A percentile compares a stretch with the other conserved stretches of the same genome.
Evolutionary conservation across 2,329 filamentous ascomycete species (phyloP).

Genomic region (Penicillium sp.): DNA sequence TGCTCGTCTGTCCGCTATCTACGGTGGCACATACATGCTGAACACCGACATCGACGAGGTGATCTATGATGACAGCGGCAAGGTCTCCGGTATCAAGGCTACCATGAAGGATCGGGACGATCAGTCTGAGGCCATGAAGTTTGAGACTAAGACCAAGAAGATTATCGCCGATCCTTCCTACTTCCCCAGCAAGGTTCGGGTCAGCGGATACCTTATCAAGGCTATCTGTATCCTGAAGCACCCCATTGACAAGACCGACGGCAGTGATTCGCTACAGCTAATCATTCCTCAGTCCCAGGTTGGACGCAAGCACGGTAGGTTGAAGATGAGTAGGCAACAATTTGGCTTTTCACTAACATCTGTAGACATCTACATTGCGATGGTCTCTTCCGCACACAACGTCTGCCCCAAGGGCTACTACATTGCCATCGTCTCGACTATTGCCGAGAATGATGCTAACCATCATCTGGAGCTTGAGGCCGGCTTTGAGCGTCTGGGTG

Average conservation of each 20-base stretch:
- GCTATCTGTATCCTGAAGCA: slow-evolving; percentile 98
- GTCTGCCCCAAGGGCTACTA: slow-evolving; percentile 99
- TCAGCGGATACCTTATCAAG: slow-evolving; percentile 86
- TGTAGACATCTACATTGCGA: slow-evolving; percentile 90
- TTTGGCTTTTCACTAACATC: slow-evolving; percentile 13
- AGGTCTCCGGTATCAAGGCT: slow-evolving; percentile 93
- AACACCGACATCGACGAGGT: slow-evolving; percentile 93
- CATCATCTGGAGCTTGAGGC: slow-evolving; percentile 93
- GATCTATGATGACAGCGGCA: slow-evolving; percentile 70
- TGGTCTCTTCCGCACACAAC: slow-evolving; percentile 93
- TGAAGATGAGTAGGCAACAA: background rate
- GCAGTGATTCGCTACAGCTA: slow-evolving; percentile 85
- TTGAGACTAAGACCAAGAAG: slow-evolving; percentile 93
- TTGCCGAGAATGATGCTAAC: slow-evolving; percentile 87
- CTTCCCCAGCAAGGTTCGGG: slow-evolving; percentile 84
- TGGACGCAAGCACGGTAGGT: slow-evolving; percentile 87
- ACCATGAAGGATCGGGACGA: slow-evolving; percentile 89
- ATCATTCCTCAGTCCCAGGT: slow-evolving; percentile 98
- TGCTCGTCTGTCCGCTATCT: slow-evolving; percentile 94
- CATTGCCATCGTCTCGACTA: slow-evolving; percentile 96
- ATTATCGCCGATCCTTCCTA: slow-evolving; percentile 96
- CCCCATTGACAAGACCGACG: slow-evolving; percentile 83
- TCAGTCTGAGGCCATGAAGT: slow-evolving; percentile 73
- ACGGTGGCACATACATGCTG: slow-evolving; percentile 98
- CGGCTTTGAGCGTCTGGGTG: slow-evolving; percentile 85